Conservation (phyloP, 768 basidiomycete genomes). For the Kwoniella dejecticola region DNA sequence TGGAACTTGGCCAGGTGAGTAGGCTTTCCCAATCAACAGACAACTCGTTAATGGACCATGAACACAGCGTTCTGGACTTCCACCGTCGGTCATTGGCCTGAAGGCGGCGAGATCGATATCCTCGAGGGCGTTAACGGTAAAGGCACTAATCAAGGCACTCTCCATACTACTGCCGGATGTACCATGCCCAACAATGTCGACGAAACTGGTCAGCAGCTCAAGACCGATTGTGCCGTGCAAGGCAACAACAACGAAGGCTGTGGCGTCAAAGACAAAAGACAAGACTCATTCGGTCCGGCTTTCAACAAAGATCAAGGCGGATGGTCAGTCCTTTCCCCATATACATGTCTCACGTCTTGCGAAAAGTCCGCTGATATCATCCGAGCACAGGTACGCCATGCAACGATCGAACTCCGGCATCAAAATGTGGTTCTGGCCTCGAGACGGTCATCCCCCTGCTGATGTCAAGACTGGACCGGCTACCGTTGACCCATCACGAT, state of each 20-base stretch:
- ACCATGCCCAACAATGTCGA: conserved; percentile 16
- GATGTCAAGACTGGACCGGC: conserved; percentile 11
- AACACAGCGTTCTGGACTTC: conserved; percentile 19
- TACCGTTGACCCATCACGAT: conserved; percentile 11
- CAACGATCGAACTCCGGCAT: conserved; percentile 15
- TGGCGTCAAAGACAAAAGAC: conserved; percentile 13
- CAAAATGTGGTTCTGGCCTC: conserved; percentile 21
- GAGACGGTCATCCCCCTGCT: conserved; percentile 4
- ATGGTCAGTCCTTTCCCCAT: not conserved
- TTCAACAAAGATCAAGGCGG: conserved; percentile 20
- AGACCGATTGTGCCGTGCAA: conserved; percentile 7
- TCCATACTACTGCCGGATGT: conserved; percentile 55
- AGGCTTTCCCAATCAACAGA: not conserved
- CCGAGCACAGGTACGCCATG: conserved; percentile 11
- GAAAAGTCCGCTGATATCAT: not conserved
- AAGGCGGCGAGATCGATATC: conserved; percentile 56
- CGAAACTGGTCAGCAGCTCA: conserved; percentile 11
- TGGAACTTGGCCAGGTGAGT: conserved; percentile 14
- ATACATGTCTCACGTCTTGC: not conserved
- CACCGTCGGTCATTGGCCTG: conserved; percentile 29
- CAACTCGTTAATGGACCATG: not conserved
- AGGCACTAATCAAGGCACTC: conserved; percentile 57
- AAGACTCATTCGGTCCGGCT: conserved; percentile 10
- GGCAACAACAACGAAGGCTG: conserved; percentile 8
- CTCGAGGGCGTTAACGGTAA: conserved; percentile 58